Base-by-base conservation (phyloP, 352 stramenopile species). In the Pythium pyrilobum region DNA sequence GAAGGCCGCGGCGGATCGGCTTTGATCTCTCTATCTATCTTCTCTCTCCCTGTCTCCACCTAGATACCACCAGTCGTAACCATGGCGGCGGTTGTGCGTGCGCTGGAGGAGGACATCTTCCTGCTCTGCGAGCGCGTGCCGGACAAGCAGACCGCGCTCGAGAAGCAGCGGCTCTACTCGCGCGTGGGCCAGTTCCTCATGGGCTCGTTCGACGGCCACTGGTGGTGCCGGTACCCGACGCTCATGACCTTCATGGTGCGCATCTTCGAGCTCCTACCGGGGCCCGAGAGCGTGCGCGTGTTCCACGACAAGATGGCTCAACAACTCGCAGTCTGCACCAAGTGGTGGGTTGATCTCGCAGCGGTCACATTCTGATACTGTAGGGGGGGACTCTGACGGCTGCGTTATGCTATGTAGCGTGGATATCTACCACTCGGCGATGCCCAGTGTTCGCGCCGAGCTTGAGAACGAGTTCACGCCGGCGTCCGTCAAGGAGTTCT, bases 171-270 rank as follows among this genome's bases (percentile, higher is more conserved):
- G 4, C 69, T 91, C 13, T 93, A 90, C 53, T 82, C 66, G 52
- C 74, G 74, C 46, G 78, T 93, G 24, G 83, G 83, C 25, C 73
- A 87, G 56, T 93, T 91, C 54, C 71, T 93, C 50, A 77, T 90
- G 67, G 67, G 67, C 20, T 72, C 63, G 32, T 67, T 86, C 48
- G 64, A 83, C 52, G 66, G 67, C 36, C 83, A 93, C 61, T 93
- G 83, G 83, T 93, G 83, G 83, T 93, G 83, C 53, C 28, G 49
- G 33, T 87, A 84, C 46, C 79, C 83, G 28, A 69, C 75, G 51
- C 83, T 93, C 55, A 93, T 93, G 83, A 64, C 78, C 45, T 93
- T 91, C 56, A 93, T 93, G 79, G 83, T 90, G 81, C 80, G 82
- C n/a, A 53, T 93, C 11, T 54, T 93, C 52, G 83, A 93, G 64